Conservation (phyloP, 1,139 yeast species). For the Eremothecium coryli region DNA sequence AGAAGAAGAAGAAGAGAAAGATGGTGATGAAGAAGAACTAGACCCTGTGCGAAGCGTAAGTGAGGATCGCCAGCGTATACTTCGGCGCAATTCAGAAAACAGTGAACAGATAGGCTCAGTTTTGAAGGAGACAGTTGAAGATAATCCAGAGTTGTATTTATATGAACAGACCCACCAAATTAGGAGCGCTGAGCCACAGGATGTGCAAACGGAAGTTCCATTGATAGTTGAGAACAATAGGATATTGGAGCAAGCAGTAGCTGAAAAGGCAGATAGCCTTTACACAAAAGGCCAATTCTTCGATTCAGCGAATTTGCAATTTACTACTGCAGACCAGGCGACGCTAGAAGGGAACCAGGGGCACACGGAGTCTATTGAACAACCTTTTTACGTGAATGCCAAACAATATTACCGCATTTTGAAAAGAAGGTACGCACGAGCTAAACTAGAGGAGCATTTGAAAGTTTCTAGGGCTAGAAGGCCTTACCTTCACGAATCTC, state of each 20-base stretch:
- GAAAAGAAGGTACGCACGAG: slow-evolving; percentile 88
- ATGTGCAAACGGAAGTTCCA: too few species aligned
- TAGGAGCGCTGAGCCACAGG: neutral
- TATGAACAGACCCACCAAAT: slow-evolving; percentile 14
- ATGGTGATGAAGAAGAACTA: neutral
- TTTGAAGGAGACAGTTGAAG: slow-evolving; percentile 4
- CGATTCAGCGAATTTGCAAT: slow-evolving; percentile 2
- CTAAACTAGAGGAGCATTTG: slow-evolving; percentile 80
- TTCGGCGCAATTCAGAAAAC: neutral
- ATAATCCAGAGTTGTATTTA: slow-evolving; percentile 14
- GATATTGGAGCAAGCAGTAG: neutral
- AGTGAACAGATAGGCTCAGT: slow-evolving; percentile 3
- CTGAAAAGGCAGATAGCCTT: neutral
- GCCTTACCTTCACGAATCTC: slow-evolving; percentile 91
- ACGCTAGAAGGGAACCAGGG: slow-evolving; percentile 5
- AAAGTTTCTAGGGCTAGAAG: slow-evolving; percentile 84
- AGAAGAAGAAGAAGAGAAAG: neutral
- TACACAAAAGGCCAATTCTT: neutral
- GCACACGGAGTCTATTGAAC: slow-evolving; percentile 40
- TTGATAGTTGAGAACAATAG: neutral
- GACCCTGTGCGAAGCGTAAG: neutral
- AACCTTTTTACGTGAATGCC: slow-evolving; percentile 95
- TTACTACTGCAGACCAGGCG: slow-evolving; percentile 7
- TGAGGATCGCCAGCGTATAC: too few species aligned
- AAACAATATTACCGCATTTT: slow-evolving; percentile 93